Evolutionary conservation across 176 grass and related monocot species (phyloP), one percentile per base, ranked within the genome.

Genomic region (Oryza meridionalis): DNA sequence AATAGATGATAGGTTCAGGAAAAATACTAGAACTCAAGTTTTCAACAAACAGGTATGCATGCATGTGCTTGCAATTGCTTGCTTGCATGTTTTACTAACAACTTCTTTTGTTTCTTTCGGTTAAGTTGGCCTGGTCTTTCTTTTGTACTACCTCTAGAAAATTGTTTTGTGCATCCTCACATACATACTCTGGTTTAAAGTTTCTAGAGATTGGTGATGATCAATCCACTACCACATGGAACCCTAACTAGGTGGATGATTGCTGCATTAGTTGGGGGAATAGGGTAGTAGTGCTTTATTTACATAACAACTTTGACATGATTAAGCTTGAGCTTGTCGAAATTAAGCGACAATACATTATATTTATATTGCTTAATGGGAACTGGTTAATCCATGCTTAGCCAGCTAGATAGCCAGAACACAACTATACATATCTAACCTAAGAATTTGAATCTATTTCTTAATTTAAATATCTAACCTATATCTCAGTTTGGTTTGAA

Each of bases 201-300:
- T 47, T 85, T 70, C 17, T 46, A 35, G 40, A 83, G 49, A 16
- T 38, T 77, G 43, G 29, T 73, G 10, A 79, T 42, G 69, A 73
- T 86, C 14, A 7, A 66, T 58, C 9, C 21, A 33, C 8, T 17
- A 27, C 27, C 42, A 63, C 55, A 80, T 80, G 69, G 26, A 73
- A 64, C 27, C 51, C 76, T 72, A 47, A 75, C 76, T 72, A 47
- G 83, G 32, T 15, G 68, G 68, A 67, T 55, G 16, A 71, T 47
- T 17, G 26, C 0, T 63, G 26, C 26, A 29, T 47, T 58, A 58
- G 53, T 21, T 58, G 21, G 19, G 5, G 19, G 53, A 58, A n/a
- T 58, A 58, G 53, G 53, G 1, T 78, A 45, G 7, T 71, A 33
- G 7, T 71, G 25, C 6, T 44, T 71, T 16, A 4, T 25, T 62